Evolutionary conservation across 140 eudicot genomes (phyloP), one percentile per base, ranked within the genome.

Genomic region (Ambrosia hybrid): DNA sequence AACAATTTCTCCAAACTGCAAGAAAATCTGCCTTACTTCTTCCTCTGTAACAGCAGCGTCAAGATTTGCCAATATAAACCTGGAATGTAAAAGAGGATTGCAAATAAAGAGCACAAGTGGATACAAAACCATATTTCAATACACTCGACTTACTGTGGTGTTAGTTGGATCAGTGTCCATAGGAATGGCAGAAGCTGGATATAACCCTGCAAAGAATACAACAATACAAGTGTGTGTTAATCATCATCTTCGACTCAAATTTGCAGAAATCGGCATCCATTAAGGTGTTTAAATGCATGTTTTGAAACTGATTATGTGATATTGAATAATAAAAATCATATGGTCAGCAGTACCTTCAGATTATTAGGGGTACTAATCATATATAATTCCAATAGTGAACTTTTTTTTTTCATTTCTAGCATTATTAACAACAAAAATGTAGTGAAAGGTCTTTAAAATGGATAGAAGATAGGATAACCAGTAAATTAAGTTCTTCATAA

Each of bases 1-100:
- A 15, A 81, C 78, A 53, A 94, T 88, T 57, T 94, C 99, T 57
- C 99, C 96, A 58, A 91, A 89, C 70, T 83, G 99, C 84, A 85
- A 56, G 81, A 92, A 94, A 60, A 82, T 77, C 79, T 86, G 97
- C 83, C 86, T 90, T 86, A 94, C 51, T 80, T 94, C 99, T 55
- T 94, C 99, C 70, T 91, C 99, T 5, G 95, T 81, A 48, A 94
- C 81, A 77, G 72, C 89, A 73, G 90, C 83, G 78, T 94, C 97
- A 86, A 94, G 87, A 80, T n/a, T 88, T 94, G 55, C 97, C 96
- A 9, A 94, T 39, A 72, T 82, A 94, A 70, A 94, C 77, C 99
- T 90, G 87, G 73, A 84, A 71, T 51, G 68, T 2, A 8, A 48
- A 43, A 71, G 57, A 63, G 70, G 10, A 56, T 26, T 56, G 41